Evolutionary conservation across 192 early-diverging fungal species (phyloP), one percentile per base, ranked within the genome.

Genomic region (Paraglomus brasilianum): DNA sequence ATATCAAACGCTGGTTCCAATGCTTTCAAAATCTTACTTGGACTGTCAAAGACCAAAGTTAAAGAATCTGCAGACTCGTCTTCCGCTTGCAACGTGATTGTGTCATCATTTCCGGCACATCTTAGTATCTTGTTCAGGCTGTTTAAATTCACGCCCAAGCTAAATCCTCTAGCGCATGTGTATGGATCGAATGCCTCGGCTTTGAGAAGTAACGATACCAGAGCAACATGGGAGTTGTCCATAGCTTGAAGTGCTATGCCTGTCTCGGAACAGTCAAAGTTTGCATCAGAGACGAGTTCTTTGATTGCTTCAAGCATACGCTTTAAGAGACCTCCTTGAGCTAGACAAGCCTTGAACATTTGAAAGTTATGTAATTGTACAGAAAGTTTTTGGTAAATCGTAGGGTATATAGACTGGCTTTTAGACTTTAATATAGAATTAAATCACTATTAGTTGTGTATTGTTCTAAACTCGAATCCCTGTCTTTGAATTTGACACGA

Each of bases 181-280:
- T 91, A 92, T 53, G 90, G 89, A 72, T 91, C 88, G 73, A 93
- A 93, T 9, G 92, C 93, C 46, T 89, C 85, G 15, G 87, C 76
- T 60, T 91, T 85, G 53, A 97, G 83, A 63, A 94, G 79, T 51
- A 97, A 85, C 40, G 92, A 82, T 14, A 95, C 94, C 19, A 98
- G 84, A 13, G 95, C 93, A n/a, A 98, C 92, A 78, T 98, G 96
- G 30, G 96, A 91, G 84, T 91, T 95, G 82, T 98, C 95, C 97
- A 99, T 99, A 64, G 97, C 94, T 84, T 99, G 97, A 7, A 99
- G 85, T 30, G 89, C 85, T 65, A 99, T 93, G 72, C 97, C 97
- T 40, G 91, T 83, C 76, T 97, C 95, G 60, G 83, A 91, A 79
- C 95, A 98, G 75, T 98, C 96, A 83, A 98, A 94, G 88, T 98